Evolutionary conservation across 192 early-diverging fungal genomes (phyloP).

Genomic region (Coemansia sp.): DNA sequence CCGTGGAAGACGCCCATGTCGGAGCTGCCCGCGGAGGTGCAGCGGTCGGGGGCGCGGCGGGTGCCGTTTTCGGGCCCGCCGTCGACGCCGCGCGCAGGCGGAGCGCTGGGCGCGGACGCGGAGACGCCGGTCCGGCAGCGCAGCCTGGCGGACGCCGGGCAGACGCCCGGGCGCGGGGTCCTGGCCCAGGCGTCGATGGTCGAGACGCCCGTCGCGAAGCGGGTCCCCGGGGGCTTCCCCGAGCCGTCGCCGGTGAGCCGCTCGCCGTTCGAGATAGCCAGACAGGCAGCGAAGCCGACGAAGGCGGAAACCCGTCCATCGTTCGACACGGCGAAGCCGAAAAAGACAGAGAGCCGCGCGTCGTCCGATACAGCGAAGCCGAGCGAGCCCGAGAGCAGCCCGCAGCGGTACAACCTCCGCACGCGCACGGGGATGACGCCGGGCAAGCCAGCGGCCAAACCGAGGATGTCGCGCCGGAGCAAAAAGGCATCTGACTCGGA

Average conservation of each 20-base stretch:
- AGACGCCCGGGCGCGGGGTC: conserved; percentile 6
- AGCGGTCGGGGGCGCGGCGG: neutral
- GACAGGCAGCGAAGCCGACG: conserved; percentile 2
- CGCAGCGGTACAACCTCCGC: conserved; percentile 32
- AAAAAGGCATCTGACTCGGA: neutral
- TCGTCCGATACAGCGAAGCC: no score
- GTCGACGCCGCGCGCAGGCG: conserved; percentile 16
- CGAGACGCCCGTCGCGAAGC: conserved; percentile 3
- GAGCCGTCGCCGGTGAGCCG: neutral
- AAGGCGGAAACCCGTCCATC: no score
- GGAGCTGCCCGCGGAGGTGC: neutral
- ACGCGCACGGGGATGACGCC: conserved; percentile 10
- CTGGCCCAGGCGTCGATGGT: conserved; percentile 1
- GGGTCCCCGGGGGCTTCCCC: conserved; percentile 15
- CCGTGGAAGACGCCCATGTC: conserved; percentile 24
- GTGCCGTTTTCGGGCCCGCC: conserved; percentile 42
- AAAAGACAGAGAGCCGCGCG: no score
- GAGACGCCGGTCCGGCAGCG: neutral
- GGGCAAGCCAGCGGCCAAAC: neutral
- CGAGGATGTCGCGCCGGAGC: neutral
- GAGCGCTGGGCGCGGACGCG: neutral
- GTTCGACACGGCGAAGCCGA: no score
- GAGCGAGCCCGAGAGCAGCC: neutral
- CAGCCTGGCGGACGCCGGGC: conserved; percentile 8
- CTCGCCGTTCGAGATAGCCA: conserved; percentile 26